Evolutionary conservation across 1,139 yeast genomes (phyloP), one percentile per base, ranked within the genome.

Genomic region (Geotrichum fermentans): DNA sequence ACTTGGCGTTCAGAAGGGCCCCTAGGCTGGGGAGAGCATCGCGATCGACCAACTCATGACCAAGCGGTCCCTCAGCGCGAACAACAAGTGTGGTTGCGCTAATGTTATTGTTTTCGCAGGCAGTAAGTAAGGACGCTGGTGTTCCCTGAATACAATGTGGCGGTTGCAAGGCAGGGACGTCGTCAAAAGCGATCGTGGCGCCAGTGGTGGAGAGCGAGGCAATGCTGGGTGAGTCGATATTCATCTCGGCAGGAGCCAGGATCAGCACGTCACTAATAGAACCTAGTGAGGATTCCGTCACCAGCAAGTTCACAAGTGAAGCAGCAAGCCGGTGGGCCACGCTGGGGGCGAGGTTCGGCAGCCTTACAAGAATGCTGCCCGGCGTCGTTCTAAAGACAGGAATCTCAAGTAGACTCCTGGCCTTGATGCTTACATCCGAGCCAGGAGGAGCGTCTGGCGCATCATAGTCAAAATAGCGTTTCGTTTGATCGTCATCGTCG

Each of bases 11-110:
- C 34, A 34, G 39, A 49, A 44, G 8, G 45, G 44, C 16, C 40
- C 49, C 33, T 36, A 40, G 10, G 49, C 43, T 11, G 56, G 49
- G 32, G 54, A 40, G 24, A 10, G 47, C 38, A 21, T 58, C 57
- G 34, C 53, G 54, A 47, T 59, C 62, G 6, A 62, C 50, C 13
- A 53, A 50, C 37, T 63, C 67, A 43, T 53, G 57, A 17, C 61
- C 65, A 36, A 53, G 56, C 3, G 63, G 64, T 5, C 67, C 67
- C 37, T 63, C 67, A 11, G 60, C 62, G 10, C 55, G 57, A 11
- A 63, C 59, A 4, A 57, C 52, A 16, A 63, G 41, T 1, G 60
- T 65, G 1, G 49, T 36, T 2, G 59, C 56, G 2, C 59, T 55
- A 8, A 56, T 42, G 7, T 45, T 33, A 2, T 20, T 30, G 6